phyloP scores from a whole-genome alignment of 495 filamentous ascomycete species.

The Echria macrotheca region DNA sequence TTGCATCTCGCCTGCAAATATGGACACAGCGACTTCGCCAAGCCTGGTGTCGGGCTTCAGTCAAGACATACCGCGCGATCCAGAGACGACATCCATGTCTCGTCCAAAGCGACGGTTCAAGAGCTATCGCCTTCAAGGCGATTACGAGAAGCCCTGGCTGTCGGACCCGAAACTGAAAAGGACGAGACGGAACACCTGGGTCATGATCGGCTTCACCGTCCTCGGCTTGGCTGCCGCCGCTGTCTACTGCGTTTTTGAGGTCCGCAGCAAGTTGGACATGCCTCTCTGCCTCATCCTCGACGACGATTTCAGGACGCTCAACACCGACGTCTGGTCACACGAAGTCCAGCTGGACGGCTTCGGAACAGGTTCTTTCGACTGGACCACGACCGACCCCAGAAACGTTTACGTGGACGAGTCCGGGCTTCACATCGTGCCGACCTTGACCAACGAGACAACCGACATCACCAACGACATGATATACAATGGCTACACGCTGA shows the following conservation, averaged over 20 bases:
- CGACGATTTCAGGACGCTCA: conserved; percentile 36
- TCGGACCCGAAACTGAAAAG: conserved; percentile 22
- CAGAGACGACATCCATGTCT: too few relatives aligned
- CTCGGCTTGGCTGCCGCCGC: too few relatives aligned
- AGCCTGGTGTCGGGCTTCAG: too few relatives aligned
- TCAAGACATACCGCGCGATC: too few relatives aligned
- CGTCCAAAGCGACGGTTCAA: too few relatives aligned
- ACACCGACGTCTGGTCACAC: conserved; percentile 30
- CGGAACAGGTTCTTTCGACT: conserved; percentile 40
- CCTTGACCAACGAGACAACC: conserved; percentile 35
- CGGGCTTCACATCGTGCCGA: conserved; percentile 44
- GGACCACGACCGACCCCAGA: conserved; percentile 37
- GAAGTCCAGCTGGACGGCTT: conserved; percentile 33
- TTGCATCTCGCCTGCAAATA: too few relatives aligned
- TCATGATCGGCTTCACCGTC: conserved; percentile 21
- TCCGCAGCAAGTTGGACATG: too few relatives aligned
- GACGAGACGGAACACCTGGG: conserved; percentile 28
- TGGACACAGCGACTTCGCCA: too few relatives aligned
- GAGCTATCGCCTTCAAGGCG: conserved; percentile 30
- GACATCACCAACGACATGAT: conserved; percentile 31
- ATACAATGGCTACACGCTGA: conserved; percentile 24
- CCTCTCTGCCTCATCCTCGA: conserved; percentile 30
- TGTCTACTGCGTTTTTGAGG: too few relatives aligned
- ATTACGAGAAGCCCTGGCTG: conserved; percentile 37
- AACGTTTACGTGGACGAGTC: conserved; percentile 37